Conservation (phyloP, 163 green algal genomes). For the Scenedesmus sp. region DNA sequence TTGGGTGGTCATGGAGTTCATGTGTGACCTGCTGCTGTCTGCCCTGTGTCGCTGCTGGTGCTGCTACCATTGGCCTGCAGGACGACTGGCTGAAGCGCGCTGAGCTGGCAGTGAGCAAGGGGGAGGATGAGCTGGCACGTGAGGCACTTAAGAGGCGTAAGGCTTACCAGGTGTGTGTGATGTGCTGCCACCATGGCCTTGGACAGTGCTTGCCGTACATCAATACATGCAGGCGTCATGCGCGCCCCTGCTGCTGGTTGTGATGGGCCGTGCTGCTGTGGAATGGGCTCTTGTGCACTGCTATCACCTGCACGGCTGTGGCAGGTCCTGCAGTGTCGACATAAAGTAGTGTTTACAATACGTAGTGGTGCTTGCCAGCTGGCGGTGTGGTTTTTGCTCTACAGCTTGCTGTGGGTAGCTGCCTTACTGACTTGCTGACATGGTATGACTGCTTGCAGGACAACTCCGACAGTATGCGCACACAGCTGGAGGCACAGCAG, state of each 20-base stretch:
- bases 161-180: constrained; percentile 74
- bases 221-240: background rate
- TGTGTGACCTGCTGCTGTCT: background rate
- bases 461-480: constrained; percentile 87
- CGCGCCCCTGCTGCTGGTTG: too few species aligned
- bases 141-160: constrained; percentile 96
- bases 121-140: constrained; percentile 95
- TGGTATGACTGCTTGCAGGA: constrained; percentile 75
- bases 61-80: constrained; percentile 43
- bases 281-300: background rate
- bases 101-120: constrained; percentile 95
- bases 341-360: too few species aligned
- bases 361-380: background rate
- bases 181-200: background rate
- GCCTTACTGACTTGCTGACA: background rate
- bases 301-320: background rate
- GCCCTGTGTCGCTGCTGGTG: background rate
- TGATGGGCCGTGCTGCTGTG: too few species aligned
- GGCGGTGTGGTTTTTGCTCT: background rate
- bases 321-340: background rate
- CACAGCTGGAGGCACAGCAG: constrained; percentile 91
- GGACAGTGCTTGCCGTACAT: background rate
- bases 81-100: constrained; percentile 93
- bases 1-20: too few species aligned
- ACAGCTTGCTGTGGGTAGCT: background rate